These are phyloP conservation scores for Aspergillus costaricaensis DNA, from an alignment of 2,329 filamentous ascomycete genomes.

Conservation along the genomic window DNA sequence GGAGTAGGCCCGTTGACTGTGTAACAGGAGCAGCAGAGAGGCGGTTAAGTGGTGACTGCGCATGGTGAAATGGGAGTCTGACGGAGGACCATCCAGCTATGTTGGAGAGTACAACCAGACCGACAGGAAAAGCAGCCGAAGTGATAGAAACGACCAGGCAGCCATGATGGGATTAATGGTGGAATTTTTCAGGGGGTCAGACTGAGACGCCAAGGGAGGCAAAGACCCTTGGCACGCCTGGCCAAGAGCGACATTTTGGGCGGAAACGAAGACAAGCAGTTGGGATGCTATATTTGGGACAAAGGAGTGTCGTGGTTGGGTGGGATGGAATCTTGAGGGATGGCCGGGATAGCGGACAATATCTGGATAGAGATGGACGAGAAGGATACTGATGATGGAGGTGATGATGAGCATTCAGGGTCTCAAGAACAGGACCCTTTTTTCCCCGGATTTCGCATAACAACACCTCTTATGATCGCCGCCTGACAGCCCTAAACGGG, in stretches of 20 bases:
- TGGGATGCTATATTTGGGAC: neutral
- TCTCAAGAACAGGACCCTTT: conserved; percentile 1
- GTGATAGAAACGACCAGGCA: conserved; percentile 1
- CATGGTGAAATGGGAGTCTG: neutral
- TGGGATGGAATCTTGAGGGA: no score
- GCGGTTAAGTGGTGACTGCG: neutral
- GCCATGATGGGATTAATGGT: conserved; percentile 5
- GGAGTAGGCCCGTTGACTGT: neutral
- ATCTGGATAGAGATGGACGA: no score
- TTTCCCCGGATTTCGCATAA: conserved; percentile 6
- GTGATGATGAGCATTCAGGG: neutral
- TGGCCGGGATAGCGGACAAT: no score
- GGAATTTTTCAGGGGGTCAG: conserved; percentile 1
- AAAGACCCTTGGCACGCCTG: conserved; percentile 2
- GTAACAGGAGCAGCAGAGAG: neutral
- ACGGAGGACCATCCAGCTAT: neutral
- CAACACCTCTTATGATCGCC: neutral
- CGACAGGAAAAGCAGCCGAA: neutral
- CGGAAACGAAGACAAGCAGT: neutral
- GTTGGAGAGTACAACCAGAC: neutral
- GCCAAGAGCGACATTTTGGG: conserved; percentile 5
- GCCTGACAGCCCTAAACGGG: neutral
- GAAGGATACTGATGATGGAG: neutral
- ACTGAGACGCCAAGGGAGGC: conserved; percentile 9
- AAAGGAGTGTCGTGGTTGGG: neutral